phyloP scores from a whole-genome alignment of 768 basidiomycete genomes.

The Serendipita sp. region DNA sequence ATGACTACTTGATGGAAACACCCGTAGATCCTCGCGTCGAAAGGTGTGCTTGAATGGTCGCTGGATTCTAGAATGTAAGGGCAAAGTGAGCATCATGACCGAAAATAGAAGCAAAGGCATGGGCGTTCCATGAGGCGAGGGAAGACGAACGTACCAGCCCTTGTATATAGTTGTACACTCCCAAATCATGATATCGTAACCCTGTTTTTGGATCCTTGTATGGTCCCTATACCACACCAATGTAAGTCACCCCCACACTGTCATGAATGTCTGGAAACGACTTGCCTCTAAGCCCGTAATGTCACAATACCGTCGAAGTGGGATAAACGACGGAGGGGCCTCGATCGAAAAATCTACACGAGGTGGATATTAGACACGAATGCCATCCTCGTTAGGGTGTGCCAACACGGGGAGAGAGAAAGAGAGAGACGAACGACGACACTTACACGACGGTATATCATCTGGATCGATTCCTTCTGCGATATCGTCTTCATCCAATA shows the following conservation, averaged over 20 bases:
- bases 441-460: constrained; percentile 57
- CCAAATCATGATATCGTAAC: constrained; percentile 71
- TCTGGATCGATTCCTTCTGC: constrained; percentile 19
- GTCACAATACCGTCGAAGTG: constrained; percentile 65
- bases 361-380: too few species aligned
- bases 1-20: not conserved
- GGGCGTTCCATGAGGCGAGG: too few species aligned
- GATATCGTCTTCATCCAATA: constrained; percentile 1
- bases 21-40: not conserved
- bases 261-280: not conserved
- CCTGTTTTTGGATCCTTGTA: constrained; percentile 73
- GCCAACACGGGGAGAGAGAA: too few species aligned
- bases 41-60: not conserved
- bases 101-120: not conserved
- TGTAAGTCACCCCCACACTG: not conserved
- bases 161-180: constrained; percentile 70
- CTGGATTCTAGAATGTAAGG: not conserved
- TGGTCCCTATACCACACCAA: constrained; percentile 37
- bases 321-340: constrained; percentile 66
- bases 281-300: constrained; percentile 69
- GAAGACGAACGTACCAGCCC: constrained; percentile 33
- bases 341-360: constrained; percentile 59
- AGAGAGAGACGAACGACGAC: too few species aligned
- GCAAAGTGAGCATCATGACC: too few species aligned
- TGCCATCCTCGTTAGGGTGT: too few species aligned